A percentile compares a stretch with the other conserved stretches of the same genome.
Evolutionary conservation across 805 yeast genomes (phyloP).

Genomic region (Wickerhamiella galacta): DNA sequence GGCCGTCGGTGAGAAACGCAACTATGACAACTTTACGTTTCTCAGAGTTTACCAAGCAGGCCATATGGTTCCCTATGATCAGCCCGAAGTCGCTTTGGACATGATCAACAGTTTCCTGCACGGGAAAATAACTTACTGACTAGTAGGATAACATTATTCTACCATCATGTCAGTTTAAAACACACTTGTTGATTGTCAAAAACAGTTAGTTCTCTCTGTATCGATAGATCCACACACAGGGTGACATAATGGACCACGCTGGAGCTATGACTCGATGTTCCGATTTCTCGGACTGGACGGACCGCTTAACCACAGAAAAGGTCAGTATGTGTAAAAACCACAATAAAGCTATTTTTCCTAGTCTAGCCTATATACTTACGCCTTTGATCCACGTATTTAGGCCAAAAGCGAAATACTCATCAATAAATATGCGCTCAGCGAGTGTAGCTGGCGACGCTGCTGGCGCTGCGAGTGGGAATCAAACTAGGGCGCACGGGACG

Average conservation of each 20-base stretch:
- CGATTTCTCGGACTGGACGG: no score
- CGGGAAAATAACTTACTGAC: no score
- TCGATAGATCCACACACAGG: no score
- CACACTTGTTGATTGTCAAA: no score
- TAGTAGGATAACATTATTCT: no score
- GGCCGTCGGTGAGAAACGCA: constrained; percentile 51
- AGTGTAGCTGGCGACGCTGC: constrained; percentile 8
- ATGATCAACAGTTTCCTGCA: constrained; percentile 86
- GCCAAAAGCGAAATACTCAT: background rate
- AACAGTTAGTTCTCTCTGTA: no score
- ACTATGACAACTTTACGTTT: constrained; percentile 49
- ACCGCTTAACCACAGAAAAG: no score
- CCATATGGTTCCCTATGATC: constrained; percentile 88
- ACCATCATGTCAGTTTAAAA: no score
- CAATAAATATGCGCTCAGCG: constrained; percentile 5
- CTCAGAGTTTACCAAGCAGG: constrained; percentile 75
- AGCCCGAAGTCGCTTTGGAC: constrained; percentile 62
- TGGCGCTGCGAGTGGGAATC: constrained; percentile 11
- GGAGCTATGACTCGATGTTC: no score
- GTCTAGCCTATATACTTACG: no score
- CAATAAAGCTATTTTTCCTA: constrained; percentile 1
- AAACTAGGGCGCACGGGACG: constrained; percentile 15
- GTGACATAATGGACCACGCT: no score
- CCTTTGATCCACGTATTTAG: no score
- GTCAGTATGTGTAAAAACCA: background rate